Evolutionary conservation across 1,284 basidiomycete genomes (phyloP).

Genomic region (Cystobasidiaceae sp.): DNA sequence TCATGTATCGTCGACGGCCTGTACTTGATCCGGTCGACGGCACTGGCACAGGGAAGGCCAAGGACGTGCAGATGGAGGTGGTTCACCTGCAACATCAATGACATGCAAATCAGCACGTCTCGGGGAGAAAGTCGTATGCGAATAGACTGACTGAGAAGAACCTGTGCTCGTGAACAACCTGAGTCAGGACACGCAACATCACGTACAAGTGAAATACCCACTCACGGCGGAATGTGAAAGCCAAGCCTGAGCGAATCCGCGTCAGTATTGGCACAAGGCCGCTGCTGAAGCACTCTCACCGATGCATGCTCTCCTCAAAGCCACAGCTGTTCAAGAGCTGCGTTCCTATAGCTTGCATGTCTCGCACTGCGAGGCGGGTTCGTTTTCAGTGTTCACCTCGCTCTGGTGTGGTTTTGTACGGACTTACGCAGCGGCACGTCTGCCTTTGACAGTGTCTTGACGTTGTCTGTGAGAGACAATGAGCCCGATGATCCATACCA

Average conservation of each 20-base stretch:
- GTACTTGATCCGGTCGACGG: constrained; percentile 1
- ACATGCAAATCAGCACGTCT: no score
- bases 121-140: no score
- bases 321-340: background rate
- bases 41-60: constrained; percentile 5
- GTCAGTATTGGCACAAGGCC: background rate
- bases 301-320: background rate
- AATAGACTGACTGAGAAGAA: constrained; percentile 14
- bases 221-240: constrained; percentile 30
- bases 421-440: constrained; percentile 21
- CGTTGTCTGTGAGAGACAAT: background rate
- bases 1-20: background rate
- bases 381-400: no score
- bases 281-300: no score
- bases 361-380: constrained; percentile 1
- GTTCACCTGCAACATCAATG: constrained; percentile 9
- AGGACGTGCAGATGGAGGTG: constrained; percentile 22
- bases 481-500: no score
- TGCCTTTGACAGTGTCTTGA: background rate
- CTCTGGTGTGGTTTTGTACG: no score
- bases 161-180: background rate
- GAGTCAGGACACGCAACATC: background rate
- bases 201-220: no score
- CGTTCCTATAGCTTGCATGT: constrained; percentile 7
- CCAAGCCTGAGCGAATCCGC: background rate